A percentile compares a stretch with the other conserved stretches of the same genome.
Evolutionary conservation across 2,329 filamentous ascomycete genomes (phyloP).

Genomic region (Trichoderma simmonsii): DNA sequence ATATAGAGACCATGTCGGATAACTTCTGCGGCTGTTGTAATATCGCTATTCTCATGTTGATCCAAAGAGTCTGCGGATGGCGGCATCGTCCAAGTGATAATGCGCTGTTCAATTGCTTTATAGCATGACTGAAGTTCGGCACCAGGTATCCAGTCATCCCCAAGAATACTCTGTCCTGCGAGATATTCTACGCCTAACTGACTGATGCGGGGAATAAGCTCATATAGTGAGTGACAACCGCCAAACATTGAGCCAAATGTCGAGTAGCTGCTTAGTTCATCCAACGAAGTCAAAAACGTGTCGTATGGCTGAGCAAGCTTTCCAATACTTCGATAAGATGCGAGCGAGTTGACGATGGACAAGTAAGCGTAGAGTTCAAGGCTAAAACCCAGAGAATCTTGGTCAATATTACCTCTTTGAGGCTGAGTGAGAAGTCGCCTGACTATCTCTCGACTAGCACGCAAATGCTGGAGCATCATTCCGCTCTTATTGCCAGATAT

Average conservation of each 20-base stretch:
- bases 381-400: background rate
- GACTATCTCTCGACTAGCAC: background rate
- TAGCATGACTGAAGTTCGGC: background rate
- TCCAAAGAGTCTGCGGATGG: background rate
- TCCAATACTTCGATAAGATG: background rate
- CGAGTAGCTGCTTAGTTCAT: background rate
- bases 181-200: background rate
- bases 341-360: background rate
- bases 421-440: background rate
- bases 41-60: background rate
- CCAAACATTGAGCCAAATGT: background rate
- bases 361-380: conserved; percentile 2
- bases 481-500: background rate
- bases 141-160: background rate
- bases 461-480: conserved; percentile 1
- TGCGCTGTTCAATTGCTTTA: background rate
- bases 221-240: background rate
- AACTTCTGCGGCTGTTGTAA: background rate
- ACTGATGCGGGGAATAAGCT: background rate
- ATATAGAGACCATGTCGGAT: background rate
- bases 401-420: background rate
- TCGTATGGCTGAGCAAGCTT: background rate
- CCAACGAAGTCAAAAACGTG: background rate
- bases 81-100: background rate
- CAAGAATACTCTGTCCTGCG: background rate